These are phyloP conservation scores for Candida krabiensis DNA, from an alignment of 805 yeast genomes.

Conservation along the genomic window DNA sequence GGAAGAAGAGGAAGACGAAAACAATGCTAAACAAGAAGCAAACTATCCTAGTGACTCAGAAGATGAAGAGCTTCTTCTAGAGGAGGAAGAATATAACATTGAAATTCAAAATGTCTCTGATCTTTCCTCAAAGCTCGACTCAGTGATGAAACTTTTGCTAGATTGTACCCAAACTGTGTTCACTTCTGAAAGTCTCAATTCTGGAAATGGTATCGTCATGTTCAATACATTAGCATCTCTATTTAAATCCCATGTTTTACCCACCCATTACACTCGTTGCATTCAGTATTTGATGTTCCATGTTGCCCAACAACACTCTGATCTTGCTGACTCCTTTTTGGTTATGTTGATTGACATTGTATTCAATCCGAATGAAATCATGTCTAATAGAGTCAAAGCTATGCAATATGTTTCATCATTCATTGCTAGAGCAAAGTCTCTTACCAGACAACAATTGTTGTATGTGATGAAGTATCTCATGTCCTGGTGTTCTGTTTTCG, in stretches of 20 bases:
- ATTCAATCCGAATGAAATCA: constrained; percentile 63
- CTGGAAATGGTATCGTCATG: constrained; percentile 64
- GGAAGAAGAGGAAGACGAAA: constrained; percentile 25
- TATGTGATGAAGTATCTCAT: constrained; percentile 81
- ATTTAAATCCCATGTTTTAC: constrained; percentile 79
- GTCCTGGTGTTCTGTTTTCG: constrained; percentile 80
- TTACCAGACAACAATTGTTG: constrained; percentile 69
- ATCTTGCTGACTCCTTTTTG: constrained; percentile 79
- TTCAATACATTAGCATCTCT: constrained; percentile 74
- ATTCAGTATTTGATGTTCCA: constrained; percentile 84
- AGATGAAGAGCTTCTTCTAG: constrained; percentile 31
- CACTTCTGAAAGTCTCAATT: constrained; percentile 48
- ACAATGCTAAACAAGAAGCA: constrained; percentile 30
- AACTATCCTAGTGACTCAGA: constrained; percentile 33
- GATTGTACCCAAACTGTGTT: constrained; percentile 48
- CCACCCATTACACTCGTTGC: constrained; percentile 89
- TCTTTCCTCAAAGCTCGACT: constrained; percentile 70
- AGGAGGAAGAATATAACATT: constrained; percentile 48
- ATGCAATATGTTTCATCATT: constrained; percentile 90
- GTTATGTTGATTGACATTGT: constrained; percentile 82
- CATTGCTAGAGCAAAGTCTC: constrained; percentile 78
- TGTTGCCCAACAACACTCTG: constrained; percentile 77
- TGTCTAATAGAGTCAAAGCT: constrained; percentile 80
- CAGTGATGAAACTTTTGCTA: constrained; percentile 60
- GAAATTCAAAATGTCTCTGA: constrained; percentile 50